These are phyloP conservation scores for Fragaria iinumae DNA, from an alignment of 306 rosid species.

Conservation along the genomic window DNA sequence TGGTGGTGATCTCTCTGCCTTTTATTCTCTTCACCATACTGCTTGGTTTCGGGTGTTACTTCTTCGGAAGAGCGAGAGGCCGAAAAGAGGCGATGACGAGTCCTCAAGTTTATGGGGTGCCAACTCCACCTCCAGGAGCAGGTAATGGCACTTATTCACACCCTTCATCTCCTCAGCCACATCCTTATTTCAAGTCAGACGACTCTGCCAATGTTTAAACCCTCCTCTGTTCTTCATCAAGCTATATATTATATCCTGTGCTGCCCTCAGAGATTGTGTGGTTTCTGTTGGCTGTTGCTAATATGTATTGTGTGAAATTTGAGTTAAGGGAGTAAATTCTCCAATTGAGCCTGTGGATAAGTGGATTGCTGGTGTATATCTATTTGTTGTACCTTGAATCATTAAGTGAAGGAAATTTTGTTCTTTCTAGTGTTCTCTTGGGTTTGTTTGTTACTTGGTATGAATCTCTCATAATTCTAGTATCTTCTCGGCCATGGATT, in stretches of 20 bases:
- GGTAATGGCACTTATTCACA: conserved; percentile 6
- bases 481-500: neutral
- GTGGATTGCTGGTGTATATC: neutral
- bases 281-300: neutral
- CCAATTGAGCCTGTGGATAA: neutral
- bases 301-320: neutral
- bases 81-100: conserved; percentile 49
- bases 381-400: conserved; percentile 4
- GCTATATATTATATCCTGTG: neutral
- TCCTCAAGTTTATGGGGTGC: conserved; percentile 70
- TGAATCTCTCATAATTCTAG: neutral
- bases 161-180: conserved; percentile 37
- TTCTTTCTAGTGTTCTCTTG: neutral
- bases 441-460: neutral
- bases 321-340: neutral
- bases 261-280: neutral
- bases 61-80: conserved; percentile 66
- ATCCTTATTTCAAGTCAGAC: conserved; percentile 43
- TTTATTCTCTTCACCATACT: conserved; percentile 59
- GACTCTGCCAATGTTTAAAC: conserved; percentile 43
- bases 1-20: conserved; percentile 85
- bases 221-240: neutral
- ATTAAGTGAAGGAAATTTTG: neutral
- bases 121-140: conserved; percentile 65
- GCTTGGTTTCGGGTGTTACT: conserved; percentile 87